Evolutionary conservation across 805 yeast genomes (phyloP), one percentile per base, ranked within the genome.

Genomic region (Metschnikowia cubensis): DNA sequence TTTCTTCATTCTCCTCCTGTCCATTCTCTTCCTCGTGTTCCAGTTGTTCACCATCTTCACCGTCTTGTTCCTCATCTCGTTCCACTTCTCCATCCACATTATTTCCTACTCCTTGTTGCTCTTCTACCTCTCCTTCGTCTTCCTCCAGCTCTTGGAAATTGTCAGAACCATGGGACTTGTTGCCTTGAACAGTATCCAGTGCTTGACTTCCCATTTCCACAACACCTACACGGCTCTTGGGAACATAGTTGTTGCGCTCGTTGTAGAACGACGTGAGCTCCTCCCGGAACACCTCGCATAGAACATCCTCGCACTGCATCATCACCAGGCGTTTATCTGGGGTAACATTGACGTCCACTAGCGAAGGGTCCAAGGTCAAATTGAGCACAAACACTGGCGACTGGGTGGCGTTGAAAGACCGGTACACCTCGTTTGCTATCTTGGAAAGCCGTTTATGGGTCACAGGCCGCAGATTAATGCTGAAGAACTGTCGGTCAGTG

Each of bases 291-390:
- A 68, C 67, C 33, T 83, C 86, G 4, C 86, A 56, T 1, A 91
- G 62, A n/a, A 69, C 63, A 3, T 66, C 63, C 64, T 91, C 97
- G 53, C 82, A 74, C 51, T 84, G 89, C 1, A 90, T 62, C 59
- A 87, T 62, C 1, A 91, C 74, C 2, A 82, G 79, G 47, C 92
- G 73, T 63, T 94, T 94, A 64, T 94, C 97, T 0, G 99, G 98
- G 0, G 96, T 84, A 1, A 94, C 87, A 65, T 94, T 94, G 17
- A 94, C 75, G 67, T 94, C 99, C n/a, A 85, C 52, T 35, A 73
- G 69, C 22, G 61, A 58, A 0, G 86, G 73, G 37, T 78, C 75
- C 5, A 89, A 62, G 13, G 61, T 59, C 18, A 94, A 56, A 64
- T 94, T 75, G 2, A 89, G 58, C 2, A 89, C 73, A 44, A 87